A percentile compares a stretch with the other conserved stretches of the same genome.
Conservation (phyloP, 1,284 basidiomycete genomes). For the Puccinia coronata region DNA sequence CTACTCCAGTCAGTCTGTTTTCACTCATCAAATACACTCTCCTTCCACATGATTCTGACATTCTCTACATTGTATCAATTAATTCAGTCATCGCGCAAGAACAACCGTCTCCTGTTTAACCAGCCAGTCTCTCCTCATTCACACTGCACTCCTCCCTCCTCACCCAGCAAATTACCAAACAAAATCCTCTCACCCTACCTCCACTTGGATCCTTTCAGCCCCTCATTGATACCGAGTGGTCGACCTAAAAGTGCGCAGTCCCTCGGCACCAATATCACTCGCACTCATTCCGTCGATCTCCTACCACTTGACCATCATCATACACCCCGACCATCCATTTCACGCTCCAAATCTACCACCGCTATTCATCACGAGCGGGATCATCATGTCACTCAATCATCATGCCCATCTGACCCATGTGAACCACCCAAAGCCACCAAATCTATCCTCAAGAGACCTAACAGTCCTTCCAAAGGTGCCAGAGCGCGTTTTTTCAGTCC, state of each 20-base stretch:
- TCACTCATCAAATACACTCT: no score
- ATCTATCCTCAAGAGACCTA: constrained; percentile 38
- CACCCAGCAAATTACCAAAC: background rate
- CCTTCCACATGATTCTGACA: background rate
- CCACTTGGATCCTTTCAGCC: background rate
- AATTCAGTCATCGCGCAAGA: constrained; percentile 11
- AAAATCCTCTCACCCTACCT: background rate
- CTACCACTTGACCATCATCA: constrained; percentile 10
- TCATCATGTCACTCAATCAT: background rate
- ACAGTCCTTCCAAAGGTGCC: constrained; percentile 35
- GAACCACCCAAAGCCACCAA: constrained; percentile 12
- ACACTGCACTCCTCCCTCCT: constrained; percentile 7
- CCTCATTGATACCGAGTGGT: no score
- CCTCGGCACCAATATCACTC: background rate
- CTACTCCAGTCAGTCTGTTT: constrained; percentile 11
- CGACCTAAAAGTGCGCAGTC: background rate
- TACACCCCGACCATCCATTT: constrained; percentile 4
- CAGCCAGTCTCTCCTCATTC: background rate
- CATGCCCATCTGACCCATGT: background rate
- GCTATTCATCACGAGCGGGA: background rate
- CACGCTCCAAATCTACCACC: constrained; percentile 24
- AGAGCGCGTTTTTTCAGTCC: constrained; percentile 44
- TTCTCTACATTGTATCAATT: background rate
- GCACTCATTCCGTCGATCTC: constrained; percentile 18
- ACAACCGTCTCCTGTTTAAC: background rate